These are phyloP conservation scores for Beauveria sp. DNA, from an alignment of 2,329 filamentous ascomycete species.

Conservation along the genomic window DNA sequence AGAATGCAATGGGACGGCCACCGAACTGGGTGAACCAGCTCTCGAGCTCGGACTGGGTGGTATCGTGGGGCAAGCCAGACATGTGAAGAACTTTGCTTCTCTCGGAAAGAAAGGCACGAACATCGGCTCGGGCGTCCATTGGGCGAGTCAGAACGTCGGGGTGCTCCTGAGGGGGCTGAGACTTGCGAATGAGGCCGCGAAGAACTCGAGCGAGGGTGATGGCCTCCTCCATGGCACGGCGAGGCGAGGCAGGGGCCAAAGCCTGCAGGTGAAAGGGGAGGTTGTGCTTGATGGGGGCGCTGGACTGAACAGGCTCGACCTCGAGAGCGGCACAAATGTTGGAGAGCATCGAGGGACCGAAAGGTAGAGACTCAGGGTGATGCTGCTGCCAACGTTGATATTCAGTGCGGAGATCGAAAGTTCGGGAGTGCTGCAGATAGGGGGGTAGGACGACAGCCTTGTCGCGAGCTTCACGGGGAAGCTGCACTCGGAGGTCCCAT, in stretches of 20 bases:
- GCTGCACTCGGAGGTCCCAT: constrained; percentile 96
- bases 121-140: constrained; percentile 94
- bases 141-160: constrained; percentile 90
- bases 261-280: constrained; percentile 96
- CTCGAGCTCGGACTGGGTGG: constrained; percentile 95
- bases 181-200: constrained; percentile 89
- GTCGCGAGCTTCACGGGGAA: constrained; percentile 94
- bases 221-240: constrained; percentile 95
- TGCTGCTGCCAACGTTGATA: constrained; percentile 99
- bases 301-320: constrained; percentile 95
- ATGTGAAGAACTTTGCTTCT: constrained; percentile 97
- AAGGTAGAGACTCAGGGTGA: constrained; percentile 93
- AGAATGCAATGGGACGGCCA: constrained; percentile 95
- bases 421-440: constrained; percentile 95
- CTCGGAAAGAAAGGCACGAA: constrained; percentile 90
- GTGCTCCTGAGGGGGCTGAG: constrained; percentile 86
- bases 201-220: constrained; percentile 90
- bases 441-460: constrained; percentile 95
- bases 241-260: constrained; percentile 86
- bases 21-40: constrained; percentile 99
- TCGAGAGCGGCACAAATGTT: constrained; percentile 98
- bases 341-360: constrained; percentile 87
- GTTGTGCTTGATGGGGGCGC: constrained; percentile 97
- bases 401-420: constrained; percentile 93
- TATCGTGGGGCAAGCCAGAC: constrained; percentile 94